Percentiles rank a stretch among this genome's conserved stretches.
phyloP scores from a whole-genome alignment of 805 yeast genomes.

The Metahyphopichia silvanorum region DNA sequence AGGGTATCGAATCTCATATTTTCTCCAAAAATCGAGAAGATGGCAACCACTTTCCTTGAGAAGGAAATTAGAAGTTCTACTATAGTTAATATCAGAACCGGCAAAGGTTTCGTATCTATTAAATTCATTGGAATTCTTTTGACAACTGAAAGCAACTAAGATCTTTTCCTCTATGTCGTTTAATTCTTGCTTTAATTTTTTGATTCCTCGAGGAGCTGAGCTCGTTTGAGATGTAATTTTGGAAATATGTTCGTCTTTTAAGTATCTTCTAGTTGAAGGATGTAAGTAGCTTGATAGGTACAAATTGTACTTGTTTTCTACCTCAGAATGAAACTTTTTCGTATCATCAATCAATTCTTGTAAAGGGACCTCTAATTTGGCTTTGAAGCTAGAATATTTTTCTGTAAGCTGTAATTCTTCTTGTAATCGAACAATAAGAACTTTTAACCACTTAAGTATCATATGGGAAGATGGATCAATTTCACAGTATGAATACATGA shows the following conservation, averaged over 20 bases:
- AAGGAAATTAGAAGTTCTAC: conserved; percentile 6
- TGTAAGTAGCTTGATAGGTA: conserved; percentile 16
- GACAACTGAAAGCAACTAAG: conserved; percentile 22
- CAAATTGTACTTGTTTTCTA: conserved; percentile 12
- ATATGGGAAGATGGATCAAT: conserved; percentile 12
- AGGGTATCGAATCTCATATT: conserved; percentile 12
- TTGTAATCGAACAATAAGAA: conserved; percentile 9
- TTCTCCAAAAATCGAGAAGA: conserved; percentile 17
- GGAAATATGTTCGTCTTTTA: conserved; percentile 12
- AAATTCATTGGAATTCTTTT: conserved; percentile 24
- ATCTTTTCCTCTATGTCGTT: conserved; percentile 18
- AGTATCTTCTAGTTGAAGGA: conserved; percentile 19
- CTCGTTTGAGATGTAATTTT: conserved; percentile 7
- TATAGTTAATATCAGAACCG: conserved; percentile 10
- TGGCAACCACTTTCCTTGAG: conserved; percentile 13
- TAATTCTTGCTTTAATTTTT: not conserved
- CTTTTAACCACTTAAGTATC: conserved; percentile 19
- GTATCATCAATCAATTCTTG: conserved; percentile 5
- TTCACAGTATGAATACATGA: conserved; percentile 3
- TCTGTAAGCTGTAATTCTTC: not conserved
- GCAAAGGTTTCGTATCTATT: conserved; percentile 21
- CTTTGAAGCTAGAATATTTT: not conserved
- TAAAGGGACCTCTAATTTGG: conserved; percentile 6
- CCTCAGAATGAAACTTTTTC: conserved; percentile 8
- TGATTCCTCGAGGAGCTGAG: conserved; percentile 5